A percentile compares a stretch with the other conserved stretches of the same genome.
Conservation (phyloP, 495 filamentous ascomycete species). For the Penicillium angulare region DNA sequence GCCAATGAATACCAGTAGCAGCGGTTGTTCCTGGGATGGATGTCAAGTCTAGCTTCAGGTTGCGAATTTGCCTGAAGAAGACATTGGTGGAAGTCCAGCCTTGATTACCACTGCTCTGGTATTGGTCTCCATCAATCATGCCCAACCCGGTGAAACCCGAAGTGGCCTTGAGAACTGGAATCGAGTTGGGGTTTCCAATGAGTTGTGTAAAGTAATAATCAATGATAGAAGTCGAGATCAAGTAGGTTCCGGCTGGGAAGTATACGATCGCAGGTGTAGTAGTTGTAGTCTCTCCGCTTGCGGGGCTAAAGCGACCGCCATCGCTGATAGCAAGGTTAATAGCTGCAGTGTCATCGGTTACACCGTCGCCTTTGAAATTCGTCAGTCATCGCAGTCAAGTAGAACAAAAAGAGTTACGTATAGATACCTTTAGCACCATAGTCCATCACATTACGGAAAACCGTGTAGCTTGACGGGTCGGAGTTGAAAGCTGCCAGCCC, state of each 20-base stretch:
- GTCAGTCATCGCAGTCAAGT: slow-evolving; percentile 4
- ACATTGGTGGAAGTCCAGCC: slow-evolving; percentile 64
- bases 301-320: slow-evolving; percentile 50
- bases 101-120: slow-evolving; percentile 41
- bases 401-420: not conserved
- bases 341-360: slow-evolving; percentile 64
- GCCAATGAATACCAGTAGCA: slow-evolving; percentile 75
- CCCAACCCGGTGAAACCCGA: slow-evolving; percentile 61
- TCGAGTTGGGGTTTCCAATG: slow-evolving; percentile 63
- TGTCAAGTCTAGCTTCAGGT: slow-evolving; percentile 74
- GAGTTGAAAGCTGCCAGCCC: slow-evolving; percentile 60
- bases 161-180: slow-evolving; percentile 65
- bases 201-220: slow-evolving; percentile 64
- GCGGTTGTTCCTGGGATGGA: slow-evolving; percentile 51
- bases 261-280: slow-evolving; percentile 61
- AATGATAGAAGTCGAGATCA: slow-evolving; percentile 55
- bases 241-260: slow-evolving; percentile 63
- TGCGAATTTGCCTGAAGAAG: slow-evolving; percentile 76
- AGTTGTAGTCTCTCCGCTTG: slow-evolving; percentile 45
- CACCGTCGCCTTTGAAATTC: slow-evolving; percentile 48
- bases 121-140: slow-evolving; percentile 68
- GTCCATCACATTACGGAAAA: slow-evolving; percentile 80
- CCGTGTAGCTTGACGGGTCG: slow-evolving; percentile 51
- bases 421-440: slow-evolving; percentile 57
- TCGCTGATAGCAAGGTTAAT: slow-evolving; percentile 60